Evolutionary conservation across 495 filamentous ascomycete species (phyloP).

Genomic region (Xylaria longipes): DNA sequence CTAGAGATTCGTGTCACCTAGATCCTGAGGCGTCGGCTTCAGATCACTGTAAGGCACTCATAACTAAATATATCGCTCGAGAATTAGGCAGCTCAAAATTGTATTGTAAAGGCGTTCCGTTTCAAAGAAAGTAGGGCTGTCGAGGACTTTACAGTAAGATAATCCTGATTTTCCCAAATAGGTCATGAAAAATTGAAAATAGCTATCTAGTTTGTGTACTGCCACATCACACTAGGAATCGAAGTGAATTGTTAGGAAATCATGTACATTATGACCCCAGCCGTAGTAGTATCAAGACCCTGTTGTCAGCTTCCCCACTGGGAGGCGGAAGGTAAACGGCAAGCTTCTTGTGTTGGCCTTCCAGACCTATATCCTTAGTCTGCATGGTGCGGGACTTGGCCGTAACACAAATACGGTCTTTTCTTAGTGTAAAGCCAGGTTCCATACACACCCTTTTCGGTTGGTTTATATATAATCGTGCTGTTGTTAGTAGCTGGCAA

Average conservation of each 20-base stretch:
- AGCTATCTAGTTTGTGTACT: not conserved
- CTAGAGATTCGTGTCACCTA: not conserved
- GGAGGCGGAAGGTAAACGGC: not conserved
- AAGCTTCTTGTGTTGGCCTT: conserved; percentile 1
- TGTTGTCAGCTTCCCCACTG: conserved; percentile 4
- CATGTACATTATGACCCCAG: not conserved
- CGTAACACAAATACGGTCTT: conserved; percentile 7
- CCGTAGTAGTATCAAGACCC: not conserved
- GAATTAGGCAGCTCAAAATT: conserved; percentile 1
- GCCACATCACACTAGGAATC: not conserved
- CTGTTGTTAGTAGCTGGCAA: not conserved
- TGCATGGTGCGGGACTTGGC: not conserved
- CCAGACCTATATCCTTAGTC: not conserved
- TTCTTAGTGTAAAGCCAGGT: conserved; percentile 5
- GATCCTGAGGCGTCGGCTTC: not conserved
- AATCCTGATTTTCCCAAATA: not conserved
- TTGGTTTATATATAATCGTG: not conserved
- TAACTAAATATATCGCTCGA: not conserved
- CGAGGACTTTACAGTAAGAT: not conserved
- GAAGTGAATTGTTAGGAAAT: not conserved
- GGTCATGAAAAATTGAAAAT: conserved; percentile 9
- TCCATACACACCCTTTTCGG: not conserved
- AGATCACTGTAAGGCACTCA: not conserved
- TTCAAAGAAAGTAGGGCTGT: not conserved
- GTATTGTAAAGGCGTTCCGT: not conserved